Percentiles rank a stretch among this genome's conserved stretches.
Evolutionary conservation across 2,329 filamentous ascomycete genomes (phyloP).

Genomic region (Arachnopeziza araneosa): DNA sequence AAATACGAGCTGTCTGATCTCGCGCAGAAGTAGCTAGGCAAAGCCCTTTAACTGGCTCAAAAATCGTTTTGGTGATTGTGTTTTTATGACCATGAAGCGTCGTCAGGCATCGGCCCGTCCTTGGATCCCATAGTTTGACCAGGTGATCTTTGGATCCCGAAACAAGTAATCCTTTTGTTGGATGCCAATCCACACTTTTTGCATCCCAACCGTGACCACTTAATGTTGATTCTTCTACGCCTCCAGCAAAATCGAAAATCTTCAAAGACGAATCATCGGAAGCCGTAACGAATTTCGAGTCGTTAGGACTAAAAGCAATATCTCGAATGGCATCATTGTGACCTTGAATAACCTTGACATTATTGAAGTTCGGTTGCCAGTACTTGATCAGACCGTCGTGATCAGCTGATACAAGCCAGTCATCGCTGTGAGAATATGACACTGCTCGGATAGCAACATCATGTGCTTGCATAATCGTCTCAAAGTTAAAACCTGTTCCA

Average conservation of each 20-base stretch:
- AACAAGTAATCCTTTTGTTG: conserved; percentile 85
- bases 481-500: conserved; percentile 97
- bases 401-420: conserved; percentile 94
- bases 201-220: conserved; percentile 98
- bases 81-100: conserved; percentile 97
- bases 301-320: conserved; percentile 86
- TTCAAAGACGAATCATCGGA: conserved; percentile 91
- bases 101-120: conserved; percentile 81
- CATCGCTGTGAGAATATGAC: conserved; percentile 88
- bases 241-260: conserved; percentile 92
- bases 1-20: conserved; percentile 88
- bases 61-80: conserved; percentile 86
- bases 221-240: conserved; percentile 74
- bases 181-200: conserved; percentile 97
- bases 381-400: conserved; percentile 96
- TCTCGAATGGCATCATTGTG: conserved; percentile 88
- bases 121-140: conserved; percentile 97
- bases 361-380: conserved; percentile 99
- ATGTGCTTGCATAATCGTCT: conserved; percentile 98
- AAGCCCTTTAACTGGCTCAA: conserved; percentile 78
- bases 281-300: conserved; percentile 93
- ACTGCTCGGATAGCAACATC: conserved; percentile 79
- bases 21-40: conserved; percentile 88
- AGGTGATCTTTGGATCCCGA: conserved; percentile 97
- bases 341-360: conserved; percentile 89